Conservation (phyloP, 2,329 filamentous ascomycete species). For the Penicillium vulpinum region DNA sequence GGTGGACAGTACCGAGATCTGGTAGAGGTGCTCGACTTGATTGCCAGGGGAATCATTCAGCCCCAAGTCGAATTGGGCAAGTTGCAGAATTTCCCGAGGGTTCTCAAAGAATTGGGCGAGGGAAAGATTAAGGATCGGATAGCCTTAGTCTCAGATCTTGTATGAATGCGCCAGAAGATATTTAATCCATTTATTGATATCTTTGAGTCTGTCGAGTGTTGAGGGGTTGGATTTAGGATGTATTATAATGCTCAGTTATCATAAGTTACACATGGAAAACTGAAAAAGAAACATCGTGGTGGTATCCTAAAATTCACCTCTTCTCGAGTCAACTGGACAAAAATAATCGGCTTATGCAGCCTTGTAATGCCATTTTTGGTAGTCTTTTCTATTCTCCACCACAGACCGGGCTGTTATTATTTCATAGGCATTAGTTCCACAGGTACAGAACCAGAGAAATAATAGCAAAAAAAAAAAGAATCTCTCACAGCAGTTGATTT, state of each 20-base stretch:
- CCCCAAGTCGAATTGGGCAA: slow-evolving; percentile 38
- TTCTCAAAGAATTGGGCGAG: slow-evolving; percentile 37
- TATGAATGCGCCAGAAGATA: not conserved
- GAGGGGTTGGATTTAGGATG: too few species aligned
- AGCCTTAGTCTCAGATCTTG: slow-evolving; percentile 10
- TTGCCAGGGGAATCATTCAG: slow-evolving; percentile 23
- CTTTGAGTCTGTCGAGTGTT: not conserved
- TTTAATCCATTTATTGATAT: not conserved
- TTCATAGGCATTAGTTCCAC: slow-evolving; percentile 44
- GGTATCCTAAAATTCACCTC: too few species aligned
- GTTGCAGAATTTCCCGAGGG: slow-evolving; percentile 35
- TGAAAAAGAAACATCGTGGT: too few species aligned
- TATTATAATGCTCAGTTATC: too few species aligned
- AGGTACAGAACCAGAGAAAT: slow-evolving; percentile 46
- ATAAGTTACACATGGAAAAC: too few species aligned
- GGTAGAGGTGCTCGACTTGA: slow-evolving; percentile 26
- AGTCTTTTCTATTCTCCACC: not conserved
- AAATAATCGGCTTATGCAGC: too few species aligned
- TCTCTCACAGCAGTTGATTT: slow-evolving; percentile 44
- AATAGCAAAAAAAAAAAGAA: slow-evolving; percentile 44
- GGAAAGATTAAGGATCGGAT: slow-evolving; percentile 35
- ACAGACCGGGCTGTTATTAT: not conserved
- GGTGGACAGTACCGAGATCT: slow-evolving; percentile 46
- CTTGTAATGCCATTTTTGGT: too few species aligned
- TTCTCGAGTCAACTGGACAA: too few species aligned